phyloP scores from a whole-genome alignment of 23 red algal genomes.

The Chondrus crispus region DNA sequence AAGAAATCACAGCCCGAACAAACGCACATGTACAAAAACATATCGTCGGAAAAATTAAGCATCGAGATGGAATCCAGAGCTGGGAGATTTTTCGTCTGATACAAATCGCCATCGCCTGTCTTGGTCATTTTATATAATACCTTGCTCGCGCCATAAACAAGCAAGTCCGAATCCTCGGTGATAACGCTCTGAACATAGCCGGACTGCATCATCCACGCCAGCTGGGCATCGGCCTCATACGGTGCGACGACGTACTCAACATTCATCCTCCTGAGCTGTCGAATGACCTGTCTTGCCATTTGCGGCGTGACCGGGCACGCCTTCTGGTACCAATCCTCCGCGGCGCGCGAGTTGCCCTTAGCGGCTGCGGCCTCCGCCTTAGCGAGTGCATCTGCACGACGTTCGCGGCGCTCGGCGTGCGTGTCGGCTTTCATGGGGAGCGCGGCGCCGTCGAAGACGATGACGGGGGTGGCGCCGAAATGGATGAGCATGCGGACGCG shows the following conservation, averaged over 20 bases:
- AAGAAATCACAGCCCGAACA: slow-evolving; percentile 99
- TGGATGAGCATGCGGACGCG: slow-evolving; percentile 87
- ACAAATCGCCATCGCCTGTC: slow-evolving; percentile 74
- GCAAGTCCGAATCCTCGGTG: slow-evolving; percentile 95
- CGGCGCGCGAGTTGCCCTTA: slow-evolving; percentile 25
- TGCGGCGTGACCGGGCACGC: slow-evolving; percentile 82
- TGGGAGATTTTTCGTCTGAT: slow-evolving; percentile 66
- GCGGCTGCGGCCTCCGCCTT: slow-evolving; percentile 46
- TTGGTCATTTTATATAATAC: slow-evolving; percentile 92
- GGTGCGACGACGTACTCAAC: slow-evolving; percentile 89
- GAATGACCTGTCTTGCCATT: slow-evolving; percentile 81
- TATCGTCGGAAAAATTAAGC: slow-evolving; percentile 72
- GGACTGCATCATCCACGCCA: slow-evolving; percentile 76
- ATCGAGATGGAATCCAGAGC: slow-evolving; percentile 50
- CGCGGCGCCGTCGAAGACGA: slow-evolving; percentile 94
- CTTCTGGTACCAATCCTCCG: slow-evolving; percentile 72
- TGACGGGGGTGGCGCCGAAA: slow-evolving; percentile 65
- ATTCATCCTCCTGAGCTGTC: slow-evolving; percentile 50
- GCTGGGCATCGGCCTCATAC: slow-evolving; percentile 99
- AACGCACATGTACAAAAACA: slow-evolving; percentile 88
- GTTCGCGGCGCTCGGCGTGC: slow-evolving; percentile 48
- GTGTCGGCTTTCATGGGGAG: slow-evolving; percentile 86
- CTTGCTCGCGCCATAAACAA: slow-evolving; percentile 84
- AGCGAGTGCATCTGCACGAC: slow-evolving; percentile 47
- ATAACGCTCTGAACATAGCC: slow-evolving; percentile 76